Evolutionary conservation across 495 filamentous ascomycete genomes (phyloP), one percentile per base, ranked within the genome.

Genomic region (Hypoxylon subgilvum): DNA sequence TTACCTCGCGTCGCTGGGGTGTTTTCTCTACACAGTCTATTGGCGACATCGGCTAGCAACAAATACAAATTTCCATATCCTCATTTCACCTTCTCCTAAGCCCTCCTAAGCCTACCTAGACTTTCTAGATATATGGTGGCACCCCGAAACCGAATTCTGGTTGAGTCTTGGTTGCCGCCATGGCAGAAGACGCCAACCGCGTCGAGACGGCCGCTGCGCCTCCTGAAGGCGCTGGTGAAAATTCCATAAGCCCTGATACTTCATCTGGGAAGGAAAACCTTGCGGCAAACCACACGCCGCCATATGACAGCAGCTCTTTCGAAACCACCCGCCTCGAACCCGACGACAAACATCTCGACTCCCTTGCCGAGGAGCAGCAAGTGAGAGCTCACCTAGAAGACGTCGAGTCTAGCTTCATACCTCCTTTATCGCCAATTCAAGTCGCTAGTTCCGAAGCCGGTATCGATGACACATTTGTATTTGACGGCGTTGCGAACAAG

Each of bases 391-490:
- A 89, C 68, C 68, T 96, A 52, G 86, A 89, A 76, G 91, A 96
- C 66, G 83, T 94, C 53, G 92, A 96, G 69, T 95, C 91, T 6
- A 95, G 89, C 66, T 95, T 96, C 60, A 45, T 92, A 31, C 79
- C 80, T 19, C 80, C 82, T 38, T 61, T 77, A 39, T 82, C 82
- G 35, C 81, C 76, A 21, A 73, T 76, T 28, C 70, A 70, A 9
- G 63, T 72, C 16, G 69, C 63, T 35, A 73, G 64, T 25, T 67
- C 64, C 43, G 76, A 76, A 19, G 66, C 63, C 3, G 73, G 74
- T 32, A 55, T 78, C 42, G 86, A 88, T 68, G 87, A 89, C 67
- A 88, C 84, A 41, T 88, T 77, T 69, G 67, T 86, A 57, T 86
- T 86, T 69, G 84, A 85, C 62, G 76, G 68, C 10, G 67, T 74